Evolutionary conservation across 108 stramenopile species (phyloP).

Genomic region (Aureococcus anophagefferens): DNA sequence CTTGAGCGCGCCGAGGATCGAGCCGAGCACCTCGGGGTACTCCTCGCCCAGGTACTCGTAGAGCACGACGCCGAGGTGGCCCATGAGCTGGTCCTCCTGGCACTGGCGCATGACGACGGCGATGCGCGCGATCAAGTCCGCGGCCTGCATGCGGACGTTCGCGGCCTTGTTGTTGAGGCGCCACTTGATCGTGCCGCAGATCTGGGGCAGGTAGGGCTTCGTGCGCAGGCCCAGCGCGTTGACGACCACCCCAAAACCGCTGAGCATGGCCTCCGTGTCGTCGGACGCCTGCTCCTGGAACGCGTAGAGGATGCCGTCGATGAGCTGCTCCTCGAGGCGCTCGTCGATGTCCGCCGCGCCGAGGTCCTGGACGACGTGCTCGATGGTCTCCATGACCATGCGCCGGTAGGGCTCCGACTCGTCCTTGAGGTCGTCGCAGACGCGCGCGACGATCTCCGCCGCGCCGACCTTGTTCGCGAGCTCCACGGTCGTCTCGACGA

Average conservation of each 20-base stretch:
- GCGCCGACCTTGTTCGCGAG: constrained; percentile 96
- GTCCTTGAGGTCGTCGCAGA: constrained; percentile 98
- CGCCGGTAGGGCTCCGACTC: constrained; percentile 95
- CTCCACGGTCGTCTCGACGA: constrained; percentile 95
- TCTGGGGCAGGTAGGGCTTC: constrained; percentile 96
- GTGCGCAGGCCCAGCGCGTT: constrained; percentile 87
- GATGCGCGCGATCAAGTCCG: constrained; percentile 90
- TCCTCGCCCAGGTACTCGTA: constrained; percentile 99
- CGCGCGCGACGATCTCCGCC: constrained; percentile 80
- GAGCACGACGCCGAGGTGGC: constrained; percentile 94
- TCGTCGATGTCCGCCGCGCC: constrained; percentile 89
- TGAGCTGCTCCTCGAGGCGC: constrained; percentile 88
- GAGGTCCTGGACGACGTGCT: constrained; percentile 80
- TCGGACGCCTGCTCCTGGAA: constrained; percentile 94
- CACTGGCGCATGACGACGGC: constrained; percentile 96
- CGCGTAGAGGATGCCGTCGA: constrained; percentile 96
- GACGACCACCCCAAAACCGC: constrained; percentile 92
- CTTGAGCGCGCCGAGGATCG: constrained; percentile 82
- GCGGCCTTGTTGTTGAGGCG: constrained; percentile 94
- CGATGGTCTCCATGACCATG: constrained; percentile 98
- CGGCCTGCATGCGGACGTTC: constrained; percentile 95
- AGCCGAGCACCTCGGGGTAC: constrained; percentile 90
- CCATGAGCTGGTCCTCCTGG: constrained; percentile 95
- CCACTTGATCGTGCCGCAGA: constrained; percentile 96
- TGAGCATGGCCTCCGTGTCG: constrained; percentile 76